Conservation (phyloP, 345 rosid species). For the Raphanus raphanistrum region DNA sequence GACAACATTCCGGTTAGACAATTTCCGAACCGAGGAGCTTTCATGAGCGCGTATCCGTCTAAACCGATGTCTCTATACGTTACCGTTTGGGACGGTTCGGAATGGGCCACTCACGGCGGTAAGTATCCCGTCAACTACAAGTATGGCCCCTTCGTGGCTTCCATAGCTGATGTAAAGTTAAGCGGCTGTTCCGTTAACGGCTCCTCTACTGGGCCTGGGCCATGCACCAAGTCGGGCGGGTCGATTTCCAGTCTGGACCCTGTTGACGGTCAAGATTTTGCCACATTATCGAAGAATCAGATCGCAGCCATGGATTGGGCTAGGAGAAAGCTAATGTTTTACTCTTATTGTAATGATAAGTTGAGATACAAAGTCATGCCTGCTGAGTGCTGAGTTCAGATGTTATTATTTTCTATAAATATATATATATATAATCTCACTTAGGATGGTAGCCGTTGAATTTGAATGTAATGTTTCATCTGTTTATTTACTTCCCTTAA, state of each 20-base stretch:
- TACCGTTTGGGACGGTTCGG: constrained; percentile 94
- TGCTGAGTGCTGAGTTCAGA: constrained; percentile 54
- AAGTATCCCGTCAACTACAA: constrained; percentile 85
- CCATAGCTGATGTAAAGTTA: constrained; percentile 55
- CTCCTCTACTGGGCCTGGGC: constrained; percentile 2
- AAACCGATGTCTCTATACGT: constrained; percentile 79
- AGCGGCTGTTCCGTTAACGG: constrained; percentile 55
- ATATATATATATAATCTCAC: not conserved
- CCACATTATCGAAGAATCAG: constrained; percentile 61
- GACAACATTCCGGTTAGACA: constrained; percentile 85
- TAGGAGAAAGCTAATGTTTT: constrained; percentile 83
- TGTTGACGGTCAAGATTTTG: constrained; percentile 65
- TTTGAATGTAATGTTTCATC: not conserved
- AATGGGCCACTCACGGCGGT: constrained; percentile 97
- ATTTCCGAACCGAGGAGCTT: constrained; percentile 52
- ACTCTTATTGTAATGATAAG: constrained; percentile 76
- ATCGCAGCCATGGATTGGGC: constrained; percentile 79
- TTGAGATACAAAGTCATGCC: constrained; percentile 69
- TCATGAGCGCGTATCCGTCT: constrained; percentile 57
- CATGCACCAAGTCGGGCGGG: constrained; percentile 53
- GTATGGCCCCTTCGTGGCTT: constrained; percentile 72
- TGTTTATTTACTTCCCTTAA: not conserved
- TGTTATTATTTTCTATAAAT: not conserved
- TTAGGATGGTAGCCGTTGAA: not conserved
- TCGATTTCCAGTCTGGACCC: constrained; percentile 64